Conservation (phyloP, 1,139 yeast species). For the Tardiomyces digboiensis region DNA sequence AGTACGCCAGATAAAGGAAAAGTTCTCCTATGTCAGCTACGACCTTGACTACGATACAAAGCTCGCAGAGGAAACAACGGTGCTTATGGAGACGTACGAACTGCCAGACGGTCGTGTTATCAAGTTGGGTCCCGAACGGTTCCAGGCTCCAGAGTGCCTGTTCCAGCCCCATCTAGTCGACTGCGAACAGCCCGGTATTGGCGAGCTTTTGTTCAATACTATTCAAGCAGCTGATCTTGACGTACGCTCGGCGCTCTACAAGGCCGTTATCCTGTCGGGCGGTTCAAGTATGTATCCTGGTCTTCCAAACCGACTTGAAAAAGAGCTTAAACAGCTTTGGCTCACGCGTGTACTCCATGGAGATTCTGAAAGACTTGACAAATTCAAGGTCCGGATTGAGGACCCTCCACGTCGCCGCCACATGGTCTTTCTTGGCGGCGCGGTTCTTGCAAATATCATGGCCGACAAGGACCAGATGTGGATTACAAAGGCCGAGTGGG, state of each 20-base stretch:
- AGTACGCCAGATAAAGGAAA: slow-evolving; percentile 95
- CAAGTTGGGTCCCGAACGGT: slow-evolving; percentile 91
- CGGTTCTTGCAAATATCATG: slow-evolving; percentile 96
- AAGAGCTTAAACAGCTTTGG: slow-evolving; percentile 96
- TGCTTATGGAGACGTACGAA: slow-evolving; percentile 83
- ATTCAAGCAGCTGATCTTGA: slow-evolving; percentile 94
- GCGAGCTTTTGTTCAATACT: slow-evolving; percentile 85
- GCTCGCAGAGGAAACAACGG: slow-evolving; percentile 88
- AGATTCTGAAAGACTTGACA: slow-evolving; percentile 77
- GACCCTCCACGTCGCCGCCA: slow-evolving; percentile 99
- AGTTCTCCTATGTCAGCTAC: slow-evolving; percentile 89
- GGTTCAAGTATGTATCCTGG: slow-evolving; percentile 99
- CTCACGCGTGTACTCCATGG: slow-evolving; percentile 78
- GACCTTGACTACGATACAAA: slow-evolving; percentile 86
- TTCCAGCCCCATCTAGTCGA: slow-evolving; percentile 98
- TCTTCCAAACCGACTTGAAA: slow-evolving; percentile 88
- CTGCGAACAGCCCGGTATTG: slow-evolving; percentile 95
- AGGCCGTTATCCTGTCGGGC: slow-evolving; percentile 91
- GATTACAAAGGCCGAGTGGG: slow-evolving; percentile 96
- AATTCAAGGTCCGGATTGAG: slow-evolving; percentile 93
- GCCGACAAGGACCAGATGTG: slow-evolving; percentile 98
- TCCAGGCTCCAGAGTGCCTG: slow-evolving; percentile 96
- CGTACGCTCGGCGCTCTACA: slow-evolving; percentile 77
- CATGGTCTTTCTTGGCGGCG: slow-evolving; percentile 99
- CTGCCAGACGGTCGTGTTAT: slow-evolving; percentile 95